These are phyloP conservation scores for Tothia fuscella DNA, from an alignment of 2,329 filamentous ascomycete species.

Conservation along the genomic window DNA sequence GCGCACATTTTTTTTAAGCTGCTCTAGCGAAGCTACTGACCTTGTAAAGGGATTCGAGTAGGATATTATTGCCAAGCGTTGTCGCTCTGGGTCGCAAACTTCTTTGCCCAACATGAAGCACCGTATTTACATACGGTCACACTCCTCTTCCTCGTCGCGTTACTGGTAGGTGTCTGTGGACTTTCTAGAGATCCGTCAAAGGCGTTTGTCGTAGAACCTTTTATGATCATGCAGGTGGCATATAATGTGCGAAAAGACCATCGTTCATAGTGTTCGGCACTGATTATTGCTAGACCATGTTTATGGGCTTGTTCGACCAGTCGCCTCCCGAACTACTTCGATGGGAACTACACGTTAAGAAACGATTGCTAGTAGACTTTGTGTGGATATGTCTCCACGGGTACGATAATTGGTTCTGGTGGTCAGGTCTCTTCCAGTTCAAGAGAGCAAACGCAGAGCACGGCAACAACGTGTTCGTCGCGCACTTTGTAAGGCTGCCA, in stretches of 20 bases:
- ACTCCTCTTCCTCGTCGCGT: slow-evolving; percentile 11
- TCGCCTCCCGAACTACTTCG: slow-evolving; percentile 2
- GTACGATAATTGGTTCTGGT: slow-evolving; percentile 12
- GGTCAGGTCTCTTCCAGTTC: slow-evolving; percentile 7
- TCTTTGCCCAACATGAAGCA: slow-evolving; percentile 11
- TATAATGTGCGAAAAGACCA: slow-evolving; percentile 1
- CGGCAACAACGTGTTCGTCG: slow-evolving; percentile 9
- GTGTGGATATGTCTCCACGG: slow-evolving; percentile 9
- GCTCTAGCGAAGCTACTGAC: background rate
- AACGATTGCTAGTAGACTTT: slow-evolving; percentile 4
- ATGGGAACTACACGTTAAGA: slow-evolving; percentile 7
- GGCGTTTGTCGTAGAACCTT: slow-evolving; percentile 11
- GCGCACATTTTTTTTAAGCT: background rate
- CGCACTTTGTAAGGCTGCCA: background rate
- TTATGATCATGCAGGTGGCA: slow-evolving; percentile 10
- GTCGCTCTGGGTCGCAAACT: slow-evolving; percentile 12
- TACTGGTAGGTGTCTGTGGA: slow-evolving; percentile 10
- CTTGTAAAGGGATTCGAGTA: slow-evolving; percentile 8
- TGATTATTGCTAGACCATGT: slow-evolving; percentile 3
- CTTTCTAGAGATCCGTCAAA: slow-evolving; percentile 1
- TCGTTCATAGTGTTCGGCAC: background rate
- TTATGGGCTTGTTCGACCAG: slow-evolving; percentile 7
- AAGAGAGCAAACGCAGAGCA: slow-evolving; percentile 5
- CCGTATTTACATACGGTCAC: slow-evolving; percentile 11
- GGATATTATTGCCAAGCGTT: slow-evolving; percentile 13